Evolutionary conservation across 129 eudicot species (phyloP).

Genomic region (Glebionis coronaria): DNA sequence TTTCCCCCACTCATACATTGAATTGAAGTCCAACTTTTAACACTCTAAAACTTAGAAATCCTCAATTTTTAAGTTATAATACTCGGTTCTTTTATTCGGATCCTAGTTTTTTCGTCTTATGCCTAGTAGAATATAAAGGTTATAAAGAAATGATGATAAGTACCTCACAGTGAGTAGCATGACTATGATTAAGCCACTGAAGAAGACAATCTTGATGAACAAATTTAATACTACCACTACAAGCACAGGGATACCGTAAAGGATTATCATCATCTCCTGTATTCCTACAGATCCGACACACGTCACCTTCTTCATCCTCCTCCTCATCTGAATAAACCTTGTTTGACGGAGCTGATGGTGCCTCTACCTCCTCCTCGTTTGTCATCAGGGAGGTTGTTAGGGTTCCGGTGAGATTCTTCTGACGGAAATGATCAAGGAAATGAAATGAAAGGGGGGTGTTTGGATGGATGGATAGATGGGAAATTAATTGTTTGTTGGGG

Average conservation of each 20-base stretch:
- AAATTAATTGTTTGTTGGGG: slow-evolving; percentile 1
- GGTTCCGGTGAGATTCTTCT: slow-evolving; percentile 19
- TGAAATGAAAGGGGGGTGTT: slow-evolving; percentile 14
- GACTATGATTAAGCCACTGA: slow-evolving; percentile 97
- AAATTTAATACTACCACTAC: slow-evolving; percentile 95
- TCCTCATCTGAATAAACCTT: slow-evolving; percentile 46
- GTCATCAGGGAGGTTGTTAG: slow-evolving; percentile 9
- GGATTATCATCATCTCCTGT: slow-evolving; percentile 86
- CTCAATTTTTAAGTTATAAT: too few species aligned
- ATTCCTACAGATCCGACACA: slow-evolving; percentile 93
- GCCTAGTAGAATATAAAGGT: too few species aligned
- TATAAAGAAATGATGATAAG: neutral
- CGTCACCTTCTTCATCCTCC: slow-evolving; percentile 80
- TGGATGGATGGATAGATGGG: slow-evolving; percentile 19
- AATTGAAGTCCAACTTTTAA: too few species aligned
- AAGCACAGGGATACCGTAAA: slow-evolving; percentile 87
- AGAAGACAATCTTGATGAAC: slow-evolving; percentile 94
- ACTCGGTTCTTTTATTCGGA: too few species aligned
- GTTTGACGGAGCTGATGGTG: slow-evolving; percentile 26
- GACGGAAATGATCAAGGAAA: slow-evolving; percentile 20
- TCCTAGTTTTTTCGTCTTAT: too few species aligned
- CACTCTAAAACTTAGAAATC: too few species aligned
- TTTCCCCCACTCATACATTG: too few species aligned
- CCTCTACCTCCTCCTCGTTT: slow-evolving; percentile 40
- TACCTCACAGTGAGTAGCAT: slow-evolving; percentile 97